phyloP scores from a whole-genome alignment of 345 rosid species.

The Psidium guajava region DNA sequence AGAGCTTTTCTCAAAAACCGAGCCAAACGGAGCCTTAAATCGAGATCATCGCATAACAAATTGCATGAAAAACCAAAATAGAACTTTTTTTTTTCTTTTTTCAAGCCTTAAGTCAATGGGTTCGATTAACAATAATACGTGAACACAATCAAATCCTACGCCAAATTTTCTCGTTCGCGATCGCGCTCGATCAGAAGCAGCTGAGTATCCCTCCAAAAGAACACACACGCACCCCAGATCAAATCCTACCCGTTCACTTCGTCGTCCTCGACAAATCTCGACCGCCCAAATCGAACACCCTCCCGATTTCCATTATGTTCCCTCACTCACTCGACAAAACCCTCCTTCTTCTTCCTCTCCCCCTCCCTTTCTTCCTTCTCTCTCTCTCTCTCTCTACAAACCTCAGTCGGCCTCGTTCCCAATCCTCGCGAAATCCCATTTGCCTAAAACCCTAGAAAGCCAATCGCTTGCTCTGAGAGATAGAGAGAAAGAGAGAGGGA shows the following conservation, averaged over 20 bases:
- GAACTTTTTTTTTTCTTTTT: not conserved
- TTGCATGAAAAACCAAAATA: not conserved
- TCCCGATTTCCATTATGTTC: not conserved
- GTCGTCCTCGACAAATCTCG: not conserved
- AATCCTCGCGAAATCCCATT: not conserved
- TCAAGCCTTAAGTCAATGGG: not conserved
- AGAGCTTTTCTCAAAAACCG: too few species aligned
- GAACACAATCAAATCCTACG: not conserved
- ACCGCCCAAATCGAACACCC: not conserved
- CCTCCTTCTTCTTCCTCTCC: not conserved
- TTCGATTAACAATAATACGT: not conserved
- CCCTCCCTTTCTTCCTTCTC: not conserved
- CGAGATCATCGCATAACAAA: not conserved
- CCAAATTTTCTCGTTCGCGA: not conserved
- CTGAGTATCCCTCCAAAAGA: not conserved
- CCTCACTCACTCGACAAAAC: not conserved
- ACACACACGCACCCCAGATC: not conserved
- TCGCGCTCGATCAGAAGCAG: not conserved
- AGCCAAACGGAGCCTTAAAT: too few species aligned
- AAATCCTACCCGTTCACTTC: not conserved
- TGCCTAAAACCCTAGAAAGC: not conserved
- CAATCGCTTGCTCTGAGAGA: not conserved
- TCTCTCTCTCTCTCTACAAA: not conserved
- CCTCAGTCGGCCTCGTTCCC: not conserved
- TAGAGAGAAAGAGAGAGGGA: not conserved